These are phyloP conservation scores for Trichoderma atrobrunneum DNA, from an alignment of 2,329 filamentous ascomycete species.

Conservation along the genomic window DNA sequence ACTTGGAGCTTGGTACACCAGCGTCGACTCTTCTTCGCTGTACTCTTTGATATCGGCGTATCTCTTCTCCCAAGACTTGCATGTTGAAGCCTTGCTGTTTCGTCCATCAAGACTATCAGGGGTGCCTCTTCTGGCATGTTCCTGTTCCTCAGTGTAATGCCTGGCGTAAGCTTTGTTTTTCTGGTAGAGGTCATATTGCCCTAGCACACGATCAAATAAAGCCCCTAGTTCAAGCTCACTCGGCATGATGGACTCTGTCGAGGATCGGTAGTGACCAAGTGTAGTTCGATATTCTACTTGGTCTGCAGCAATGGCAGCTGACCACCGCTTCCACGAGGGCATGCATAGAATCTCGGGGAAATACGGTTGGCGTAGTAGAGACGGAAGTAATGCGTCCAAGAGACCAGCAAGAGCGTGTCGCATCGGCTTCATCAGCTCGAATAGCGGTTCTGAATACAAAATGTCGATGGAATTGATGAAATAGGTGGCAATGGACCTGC, in stretches of 20 bases:
- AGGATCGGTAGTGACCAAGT: slow-evolving; percentile 17
- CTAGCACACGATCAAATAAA: slow-evolving; percentile 6
- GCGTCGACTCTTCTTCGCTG: not conserved
- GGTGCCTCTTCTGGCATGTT: too few species aligned
- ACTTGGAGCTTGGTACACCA: not conserved
- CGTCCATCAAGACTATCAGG: not conserved
- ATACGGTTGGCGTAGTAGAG: slow-evolving; percentile 27
- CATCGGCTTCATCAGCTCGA: slow-evolving; percentile 32
- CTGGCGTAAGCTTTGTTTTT: not conserved
- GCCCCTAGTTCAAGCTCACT: slow-evolving; percentile 6
- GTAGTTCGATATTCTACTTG: slow-evolving; percentile 28
- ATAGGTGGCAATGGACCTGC: slow-evolving; percentile 27
- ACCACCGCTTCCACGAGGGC: slow-evolving; percentile 26
- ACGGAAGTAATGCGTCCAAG: slow-evolving; percentile 27
- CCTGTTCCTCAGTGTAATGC: too few species aligned
- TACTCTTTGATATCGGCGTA: not conserved
- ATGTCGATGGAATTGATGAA: slow-evolving; percentile 32
- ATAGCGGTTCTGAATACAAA: slow-evolving; percentile 26
- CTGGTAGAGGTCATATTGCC: not conserved
- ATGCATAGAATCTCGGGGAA: slow-evolving; percentile 27
- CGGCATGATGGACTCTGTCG: slow-evolving; percentile 11
- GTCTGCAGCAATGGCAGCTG: slow-evolving; percentile 29
- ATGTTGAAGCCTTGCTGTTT: not conserved
- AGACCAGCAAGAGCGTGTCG: slow-evolving; percentile 33
- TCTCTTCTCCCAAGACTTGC: not conserved